phyloP scores from a whole-genome alignment of 352 stramenopile genomes.

The Pythium rishiriense region DNA sequence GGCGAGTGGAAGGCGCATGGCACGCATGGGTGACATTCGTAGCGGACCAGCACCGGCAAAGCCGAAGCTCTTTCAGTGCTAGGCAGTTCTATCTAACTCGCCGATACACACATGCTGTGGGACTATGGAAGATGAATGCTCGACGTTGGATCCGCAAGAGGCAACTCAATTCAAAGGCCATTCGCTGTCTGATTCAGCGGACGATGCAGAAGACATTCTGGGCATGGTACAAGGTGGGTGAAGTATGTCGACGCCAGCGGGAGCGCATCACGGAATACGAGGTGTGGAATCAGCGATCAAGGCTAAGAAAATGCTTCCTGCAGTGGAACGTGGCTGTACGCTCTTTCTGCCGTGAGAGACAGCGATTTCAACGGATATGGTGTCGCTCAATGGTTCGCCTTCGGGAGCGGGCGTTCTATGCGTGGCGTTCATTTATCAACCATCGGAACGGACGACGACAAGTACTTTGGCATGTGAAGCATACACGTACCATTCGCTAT shows the following conservation, averaged over 20 bases:
- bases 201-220: conserved; percentile 28
- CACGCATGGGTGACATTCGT: conserved; percentile 10
- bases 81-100: conserved; percentile 11
- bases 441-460: background rate
- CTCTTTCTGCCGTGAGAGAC: background rate
- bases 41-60: conserved; percentile 1
- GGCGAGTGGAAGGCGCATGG: conserved; percentile 14
- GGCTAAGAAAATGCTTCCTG: background rate
- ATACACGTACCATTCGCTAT: background rate
- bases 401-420: background rate
- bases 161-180: conserved; percentile 20
- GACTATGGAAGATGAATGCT: conserved; percentile 9
- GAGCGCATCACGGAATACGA: background rate
- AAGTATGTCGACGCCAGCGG: conserved; percentile 1
- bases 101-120: conserved; percentile 10
- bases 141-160: background rate
- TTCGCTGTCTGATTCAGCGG: conserved; percentile 33
- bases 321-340: background rate
- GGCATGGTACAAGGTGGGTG: conserved; percentile 32
- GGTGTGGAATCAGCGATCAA: background rate
- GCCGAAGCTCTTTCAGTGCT: background rate
- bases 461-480: background rate
- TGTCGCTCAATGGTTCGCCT: background rate
- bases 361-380: background rate
- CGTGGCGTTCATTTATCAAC: background rate